Base-by-base conservation (phyloP, 768 basidiomycete species). In the Lentinula raphanica region DNA sequence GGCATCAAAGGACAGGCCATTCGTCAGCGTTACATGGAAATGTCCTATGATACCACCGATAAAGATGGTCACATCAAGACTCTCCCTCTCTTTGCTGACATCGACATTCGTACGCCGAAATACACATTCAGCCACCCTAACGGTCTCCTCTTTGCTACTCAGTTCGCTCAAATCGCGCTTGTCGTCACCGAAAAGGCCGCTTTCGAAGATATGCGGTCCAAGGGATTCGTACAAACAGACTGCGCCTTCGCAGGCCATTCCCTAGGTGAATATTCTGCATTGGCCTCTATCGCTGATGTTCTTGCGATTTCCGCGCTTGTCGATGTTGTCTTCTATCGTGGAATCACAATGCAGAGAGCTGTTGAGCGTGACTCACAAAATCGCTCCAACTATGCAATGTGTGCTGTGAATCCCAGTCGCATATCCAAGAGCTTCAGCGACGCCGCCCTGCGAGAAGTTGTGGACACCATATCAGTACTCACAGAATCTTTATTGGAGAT, bases 271-370 rank as follows among this genome's bases (percentile, higher is more conserved):
- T 99, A 98, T 71, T 98, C 97, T 40, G 96, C 97, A 2, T 82
- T 99, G 3, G 97, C 97, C 1, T 96, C 96, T 8, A 97, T 99
- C 64, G 96, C 96, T 25, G 95, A 96, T 70, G 92, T 98, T 54
- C 84, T 98, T 35, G 91, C 93, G 48, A 93, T 98, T 65, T 93
- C 96, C 19, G 86, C 93, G 2, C 86, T 98, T 49, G 93, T 95
- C 66, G 97, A 99, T 64, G 92, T 99, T 67, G 96, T 99, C 27
- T 99, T 99, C 82, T 99, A 98, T 73, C 93, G 97, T 70, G 97
- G 97, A 65, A 95, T 99, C 68, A 99, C 97, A 35, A 99, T 98
- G 97, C 97, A 98, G 68, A 93, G 97, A 23, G 97, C 97, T 27
- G 97, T 99, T 58, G 94, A 97, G 73, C 92, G 97, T 31, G 97